These are phyloP conservation scores for Rhamnella rubrinervis DNA, from an alignment of 331 rosid species.

Conservation along the genomic window DNA sequence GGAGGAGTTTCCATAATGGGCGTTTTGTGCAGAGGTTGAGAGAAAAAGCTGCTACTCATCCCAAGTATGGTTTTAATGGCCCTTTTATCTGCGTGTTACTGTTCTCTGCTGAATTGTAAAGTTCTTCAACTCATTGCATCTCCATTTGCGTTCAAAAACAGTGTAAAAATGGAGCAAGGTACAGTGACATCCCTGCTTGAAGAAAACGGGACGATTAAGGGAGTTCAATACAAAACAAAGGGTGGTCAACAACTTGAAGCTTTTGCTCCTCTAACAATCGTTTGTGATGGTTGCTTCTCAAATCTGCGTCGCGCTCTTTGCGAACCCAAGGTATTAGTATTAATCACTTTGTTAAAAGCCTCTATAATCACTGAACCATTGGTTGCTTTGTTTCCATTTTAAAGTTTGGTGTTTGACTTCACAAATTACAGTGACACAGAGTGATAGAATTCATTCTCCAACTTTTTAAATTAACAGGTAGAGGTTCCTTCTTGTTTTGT, in stretches of 20 bases:
- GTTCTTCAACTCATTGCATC: background rate
- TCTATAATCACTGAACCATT: conserved; percentile 4
- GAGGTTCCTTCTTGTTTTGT: conserved; percentile 54
- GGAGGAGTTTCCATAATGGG: conserved; percentile 68
- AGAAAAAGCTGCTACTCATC: conserved; percentile 48
- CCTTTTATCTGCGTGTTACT: background rate
- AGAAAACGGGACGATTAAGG: conserved; percentile 47
- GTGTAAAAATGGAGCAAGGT: conserved; percentile 59
- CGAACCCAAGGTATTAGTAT: conserved; percentile 45
- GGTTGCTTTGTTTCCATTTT: background rate
- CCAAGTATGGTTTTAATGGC: conserved; percentile 32
- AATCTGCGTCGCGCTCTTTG: conserved; percentile 58
- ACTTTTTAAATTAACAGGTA: conserved; percentile 32
- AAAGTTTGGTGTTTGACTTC: background rate
- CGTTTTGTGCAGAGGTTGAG: conserved; percentile 59
- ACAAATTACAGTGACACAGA: background rate
- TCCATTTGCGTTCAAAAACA: conserved; percentile 11
- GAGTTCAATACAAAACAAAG: conserved; percentile 60
- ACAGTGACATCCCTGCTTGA: conserved; percentile 50
- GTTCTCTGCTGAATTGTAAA: background rate
- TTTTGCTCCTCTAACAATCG: conserved; percentile 59
- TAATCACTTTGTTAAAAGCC: background rate
- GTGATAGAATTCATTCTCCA: background rate
- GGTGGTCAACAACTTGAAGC: conserved; percentile 45
- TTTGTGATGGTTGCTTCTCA: conserved; percentile 69